phyloP scores from a whole-genome alignment of 495 filamentous ascomycete genomes.

The Annulohypoxylon stygium region DNA sequence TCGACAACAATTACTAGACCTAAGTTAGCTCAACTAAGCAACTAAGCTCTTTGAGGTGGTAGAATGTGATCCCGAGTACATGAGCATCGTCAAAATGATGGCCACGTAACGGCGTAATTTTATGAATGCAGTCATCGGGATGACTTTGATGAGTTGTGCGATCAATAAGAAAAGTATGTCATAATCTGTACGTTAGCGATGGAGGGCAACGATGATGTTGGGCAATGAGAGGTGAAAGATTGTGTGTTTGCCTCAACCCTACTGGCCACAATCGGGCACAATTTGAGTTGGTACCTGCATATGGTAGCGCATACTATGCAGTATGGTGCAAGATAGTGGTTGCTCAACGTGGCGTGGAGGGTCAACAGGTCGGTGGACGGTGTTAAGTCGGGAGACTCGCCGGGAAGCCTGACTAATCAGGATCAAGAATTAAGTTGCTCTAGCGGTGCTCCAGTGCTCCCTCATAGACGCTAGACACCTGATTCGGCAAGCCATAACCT shows the following conservation, averaged over 20 bases:
- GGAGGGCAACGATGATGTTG: neutral
- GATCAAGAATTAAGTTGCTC: slow-evolving; percentile 19
- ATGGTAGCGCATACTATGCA: slow-evolving; percentile 7
- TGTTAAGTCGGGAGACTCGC: slow-evolving; percentile 35
- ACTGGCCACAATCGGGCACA: slow-evolving; percentile 27
- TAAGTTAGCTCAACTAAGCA: neutral
- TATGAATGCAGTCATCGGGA: slow-evolving; percentile 43
- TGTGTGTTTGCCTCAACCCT: slow-evolving; percentile 31
- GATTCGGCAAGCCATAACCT: slow-evolving; percentile 35
- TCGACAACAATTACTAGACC: neutral
- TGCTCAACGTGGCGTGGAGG: slow-evolving; percentile 38
- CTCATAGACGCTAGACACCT: slow-evolving; percentile 13
- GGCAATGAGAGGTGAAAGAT: slow-evolving; percentile 1
- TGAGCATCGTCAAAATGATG: slow-evolving; percentile 25
- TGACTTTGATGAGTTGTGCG: slow-evolving; percentile 35
- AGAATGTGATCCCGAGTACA: slow-evolving; percentile 26
- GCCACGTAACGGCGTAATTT: slow-evolving; percentile 41
- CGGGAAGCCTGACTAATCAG: slow-evolving; percentile 36
- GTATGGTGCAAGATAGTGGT: neutral
- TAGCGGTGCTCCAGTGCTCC: neutral
- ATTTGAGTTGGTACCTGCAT: slow-evolving; percentile 46
- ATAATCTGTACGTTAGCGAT: slow-evolving; percentile 6
- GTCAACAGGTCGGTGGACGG: neutral
- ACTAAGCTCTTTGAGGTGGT: slow-evolving; percentile 8
- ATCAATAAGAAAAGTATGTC: neutral